Conservation (phyloP, 73 alveolate genomes). For the Paraurostyla sp. region DNA sequence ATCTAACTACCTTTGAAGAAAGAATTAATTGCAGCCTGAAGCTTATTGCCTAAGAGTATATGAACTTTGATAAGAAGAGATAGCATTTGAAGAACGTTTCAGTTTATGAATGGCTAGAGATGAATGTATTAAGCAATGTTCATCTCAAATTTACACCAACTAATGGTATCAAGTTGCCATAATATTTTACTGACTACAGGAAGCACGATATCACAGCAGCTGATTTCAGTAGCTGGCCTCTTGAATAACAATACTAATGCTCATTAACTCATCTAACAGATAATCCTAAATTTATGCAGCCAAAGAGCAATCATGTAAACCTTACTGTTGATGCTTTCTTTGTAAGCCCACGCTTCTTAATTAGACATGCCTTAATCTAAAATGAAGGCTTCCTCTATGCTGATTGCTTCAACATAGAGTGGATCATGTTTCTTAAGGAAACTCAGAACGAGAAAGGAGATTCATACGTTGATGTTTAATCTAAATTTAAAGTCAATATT, state of each 20-base stretch:
- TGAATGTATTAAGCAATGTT: constrained; percentile 3
- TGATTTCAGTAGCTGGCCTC: constrained; percentile 37
- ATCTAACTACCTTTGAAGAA: background rate
- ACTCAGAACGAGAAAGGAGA: background rate
- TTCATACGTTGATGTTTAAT: background rate
- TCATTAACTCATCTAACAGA: constrained; percentile 19
- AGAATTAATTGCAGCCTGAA: background rate
- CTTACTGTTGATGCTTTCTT: background rate
- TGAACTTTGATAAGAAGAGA: background rate
- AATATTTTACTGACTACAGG: background rate
- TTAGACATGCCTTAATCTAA: constrained; percentile 6
- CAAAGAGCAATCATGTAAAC: background rate
- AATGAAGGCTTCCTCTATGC: constrained; percentile 35
- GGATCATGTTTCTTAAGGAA: background rate
- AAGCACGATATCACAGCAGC: background rate
- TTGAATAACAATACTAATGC: background rate
- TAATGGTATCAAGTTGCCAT: background rate
- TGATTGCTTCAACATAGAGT: constrained; percentile 51
- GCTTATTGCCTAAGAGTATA: background rate
- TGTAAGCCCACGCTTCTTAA: constrained; percentile 28
- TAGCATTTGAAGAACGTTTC: background rate
- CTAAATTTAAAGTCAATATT: constrained; percentile 29
- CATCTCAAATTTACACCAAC: background rate
- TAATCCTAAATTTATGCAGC: constrained; percentile 60
- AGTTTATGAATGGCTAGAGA: constrained; percentile 26